Evolutionary conservation across 2,329 filamentous ascomycete species (phyloP).

Genomic region (Xylariaceae sp.): DNA sequence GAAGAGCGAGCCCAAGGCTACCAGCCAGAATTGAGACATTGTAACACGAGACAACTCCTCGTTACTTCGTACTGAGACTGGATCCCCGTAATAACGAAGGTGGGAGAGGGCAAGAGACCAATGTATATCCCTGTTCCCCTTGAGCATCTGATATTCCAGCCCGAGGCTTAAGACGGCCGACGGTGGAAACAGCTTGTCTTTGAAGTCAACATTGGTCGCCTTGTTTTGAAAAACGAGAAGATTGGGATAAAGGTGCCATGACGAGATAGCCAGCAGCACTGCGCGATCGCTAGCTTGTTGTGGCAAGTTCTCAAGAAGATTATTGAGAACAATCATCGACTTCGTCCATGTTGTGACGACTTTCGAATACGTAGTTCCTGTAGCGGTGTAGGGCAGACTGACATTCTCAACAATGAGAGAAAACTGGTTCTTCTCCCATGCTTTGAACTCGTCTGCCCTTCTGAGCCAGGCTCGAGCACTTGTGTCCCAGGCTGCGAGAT

Average conservation of each 20-base stretch:
- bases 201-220: slow-evolving; percentile 2
- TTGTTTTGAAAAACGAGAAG: slow-evolving; percentile 1
- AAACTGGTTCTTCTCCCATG: background rate
- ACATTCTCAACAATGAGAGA: slow-evolving; percentile 4
- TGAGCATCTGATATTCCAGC: background rate
- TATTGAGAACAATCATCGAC: slow-evolving; percentile 2
- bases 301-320: slow-evolving; percentile 2
- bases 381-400: slow-evolving; percentile 1
- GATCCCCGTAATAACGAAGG: slow-evolving; percentile 8
- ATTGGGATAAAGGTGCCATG: slow-evolving; percentile 12
- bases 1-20: slow-evolving; percentile 3
- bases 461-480: slow-evolving; percentile 7
- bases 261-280: slow-evolving; percentile 6
- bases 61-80: slow-evolving; percentile 4
- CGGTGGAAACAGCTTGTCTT: background rate
- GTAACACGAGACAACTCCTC: slow-evolving; percentile 4
- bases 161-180: slow-evolving; percentile 7
- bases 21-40: slow-evolving; percentile 4
- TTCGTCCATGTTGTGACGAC: slow-evolving; percentile 1
- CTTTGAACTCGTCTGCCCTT: slow-evolving; percentile 2
- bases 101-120: slow-evolving; percentile 9
- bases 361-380: background rate
- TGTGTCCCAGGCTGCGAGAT: slow-evolving; percentile 6
- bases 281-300: slow-evolving; percentile 4
- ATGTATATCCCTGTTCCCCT: background rate